Evolutionary conservation across 2,329 filamentous ascomycete species (phyloP).

Genomic region (Myrmaecium sp.): DNA sequence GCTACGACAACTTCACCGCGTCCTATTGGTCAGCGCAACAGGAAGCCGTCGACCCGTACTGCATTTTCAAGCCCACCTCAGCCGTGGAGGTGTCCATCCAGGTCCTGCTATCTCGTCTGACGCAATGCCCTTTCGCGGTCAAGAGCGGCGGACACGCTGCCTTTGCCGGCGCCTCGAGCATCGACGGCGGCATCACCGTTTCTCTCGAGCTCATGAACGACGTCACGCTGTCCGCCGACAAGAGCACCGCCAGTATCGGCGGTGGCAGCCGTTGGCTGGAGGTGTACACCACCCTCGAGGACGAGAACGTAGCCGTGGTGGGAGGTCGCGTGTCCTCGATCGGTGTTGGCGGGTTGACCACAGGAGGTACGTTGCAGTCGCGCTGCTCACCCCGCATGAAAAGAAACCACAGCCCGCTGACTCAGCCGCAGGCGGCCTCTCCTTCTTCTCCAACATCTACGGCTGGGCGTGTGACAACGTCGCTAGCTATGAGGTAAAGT

Average conservation of each 20-base stretch:
- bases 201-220: slow-evolving; percentile 19
- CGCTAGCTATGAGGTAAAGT: slow-evolving; percentile 15
- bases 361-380: slow-evolving; percentile 12
- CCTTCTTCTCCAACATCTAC: slow-evolving; percentile 13
- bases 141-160: slow-evolving; percentile 28
- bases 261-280: slow-evolving; percentile 16
- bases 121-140: slow-evolving; percentile 23
- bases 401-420: background rate
- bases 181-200: slow-evolving; percentile 26
- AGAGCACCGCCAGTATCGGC: slow-evolving; percentile 11
- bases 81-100: slow-evolving; percentile 5
- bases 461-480: slow-evolving; percentile 21
- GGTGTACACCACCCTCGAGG: slow-evolving; percentile 13
- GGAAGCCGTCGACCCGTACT: slow-evolving; percentile 9
- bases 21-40: slow-evolving; percentile 15
- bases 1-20: slow-evolving; percentile 10
- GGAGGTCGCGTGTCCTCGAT: slow-evolving; percentile 15
- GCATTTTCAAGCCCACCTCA: slow-evolving; percentile 10
- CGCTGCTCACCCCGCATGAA: too few species aligned
- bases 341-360: slow-evolving; percentile 16
- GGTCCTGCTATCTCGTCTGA: slow-evolving; percentile 5
- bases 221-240: slow-evolving; percentile 11
- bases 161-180: slow-evolving; percentile 23
- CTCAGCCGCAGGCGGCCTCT: slow-evolving; percentile 15
- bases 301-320: slow-evolving; percentile 10